Conservation (phyloP, 768 basidiomycete species). For the Russula virescens region DNA sequence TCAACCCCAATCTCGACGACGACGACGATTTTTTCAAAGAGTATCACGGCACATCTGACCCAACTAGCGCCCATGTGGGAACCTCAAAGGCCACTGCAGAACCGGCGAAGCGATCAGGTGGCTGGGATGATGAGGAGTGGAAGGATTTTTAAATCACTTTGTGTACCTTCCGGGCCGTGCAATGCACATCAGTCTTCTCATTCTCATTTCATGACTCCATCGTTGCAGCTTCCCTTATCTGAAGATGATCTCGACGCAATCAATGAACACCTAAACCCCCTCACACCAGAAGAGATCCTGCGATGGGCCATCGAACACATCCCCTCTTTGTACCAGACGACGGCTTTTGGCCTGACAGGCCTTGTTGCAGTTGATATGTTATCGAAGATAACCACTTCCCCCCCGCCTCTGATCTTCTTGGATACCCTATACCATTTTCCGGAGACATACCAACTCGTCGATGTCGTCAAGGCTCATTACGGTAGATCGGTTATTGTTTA, state of each 20-base stretch:
- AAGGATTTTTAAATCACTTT: constrained; percentile 38
- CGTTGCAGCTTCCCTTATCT: constrained; percentile 53
- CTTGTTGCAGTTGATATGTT: constrained; percentile 94
- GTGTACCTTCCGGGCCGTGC: constrained; percentile 3
- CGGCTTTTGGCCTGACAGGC: constrained; percentile 94
- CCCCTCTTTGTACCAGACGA: constrained; percentile 84
- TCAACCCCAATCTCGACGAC: constrained; percentile 57
- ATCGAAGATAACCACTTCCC: constrained; percentile 60
- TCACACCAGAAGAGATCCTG: constrained; percentile 81
- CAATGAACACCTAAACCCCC: constrained; percentile 65
- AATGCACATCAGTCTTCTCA: neutral
- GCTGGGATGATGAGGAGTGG: constrained; percentile 43
- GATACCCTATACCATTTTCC: constrained; percentile 96
- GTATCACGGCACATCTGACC: constrained; percentile 7
- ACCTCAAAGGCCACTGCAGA: constrained; percentile 2
- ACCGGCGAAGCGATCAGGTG: constrained; percentile 34
- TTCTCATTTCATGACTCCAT: constrained; percentile 22
- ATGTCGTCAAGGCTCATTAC: constrained; percentile 74
- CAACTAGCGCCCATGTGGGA: neutral
- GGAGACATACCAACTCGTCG: constrained; percentile 86
- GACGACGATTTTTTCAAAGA: constrained; percentile 46
- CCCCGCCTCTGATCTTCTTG: constrained; percentile 88
- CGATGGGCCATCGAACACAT: constrained; percentile 78
- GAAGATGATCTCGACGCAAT: constrained; percentile 54
- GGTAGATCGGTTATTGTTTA: constrained; percentile 67